Percentiles rank a stretch among this genome's conserved stretches.
Evolutionary conservation across 768 basidiomycete genomes (phyloP).

Genomic region (Mycena capillaripes): DNA sequence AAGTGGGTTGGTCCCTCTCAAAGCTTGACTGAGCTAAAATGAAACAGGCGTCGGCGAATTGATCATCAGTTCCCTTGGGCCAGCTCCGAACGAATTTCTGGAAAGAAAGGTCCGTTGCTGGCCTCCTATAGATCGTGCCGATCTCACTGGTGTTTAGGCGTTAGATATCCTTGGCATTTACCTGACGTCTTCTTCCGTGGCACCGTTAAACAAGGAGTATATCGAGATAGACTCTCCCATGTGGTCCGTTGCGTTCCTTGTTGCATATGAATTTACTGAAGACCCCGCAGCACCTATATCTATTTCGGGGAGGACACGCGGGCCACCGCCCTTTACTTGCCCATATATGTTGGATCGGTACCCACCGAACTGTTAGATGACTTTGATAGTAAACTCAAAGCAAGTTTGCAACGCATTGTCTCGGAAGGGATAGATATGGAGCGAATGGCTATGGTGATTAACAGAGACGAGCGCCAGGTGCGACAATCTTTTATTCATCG

Average conservation of each 20-base stretch:
- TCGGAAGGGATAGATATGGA: slow-evolving; percentile 89
- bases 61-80: slow-evolving; percentile 82
- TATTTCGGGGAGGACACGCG: slow-evolving; percentile 86
- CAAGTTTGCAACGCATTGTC: slow-evolving; percentile 77
- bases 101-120: slow-evolving; percentile 70
- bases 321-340: slow-evolving; percentile 78
- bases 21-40: not conserved
- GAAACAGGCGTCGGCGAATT: slow-evolving; percentile 82
- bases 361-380: slow-evolving; percentile 83
- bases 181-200: slow-evolving; percentile 86
- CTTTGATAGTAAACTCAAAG: slow-evolving; percentile 77
- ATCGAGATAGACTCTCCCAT: slow-evolving; percentile 92
- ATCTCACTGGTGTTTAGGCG: slow-evolving; percentile 61
- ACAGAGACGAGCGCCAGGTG: slow-evolving; percentile 90
- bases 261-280: slow-evolving; percentile 16
- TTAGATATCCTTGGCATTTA: slow-evolving; percentile 90
- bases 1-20: slow-evolving; percentile 55
- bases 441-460: slow-evolving; percentile 88
- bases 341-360: slow-evolving; percentile 86
- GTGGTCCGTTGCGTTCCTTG: slow-evolving; percentile 65
- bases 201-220: slow-evolving; percentile 91
- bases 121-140: not conserved
- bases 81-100: slow-evolving; percentile 77
- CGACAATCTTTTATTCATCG: slow-evolving; percentile 19
- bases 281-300: slow-evolving; percentile 77